Evolutionary conservation across 805 yeast genomes (phyloP).

Genomic region (Metschnikowia cerradonensis): DNA sequence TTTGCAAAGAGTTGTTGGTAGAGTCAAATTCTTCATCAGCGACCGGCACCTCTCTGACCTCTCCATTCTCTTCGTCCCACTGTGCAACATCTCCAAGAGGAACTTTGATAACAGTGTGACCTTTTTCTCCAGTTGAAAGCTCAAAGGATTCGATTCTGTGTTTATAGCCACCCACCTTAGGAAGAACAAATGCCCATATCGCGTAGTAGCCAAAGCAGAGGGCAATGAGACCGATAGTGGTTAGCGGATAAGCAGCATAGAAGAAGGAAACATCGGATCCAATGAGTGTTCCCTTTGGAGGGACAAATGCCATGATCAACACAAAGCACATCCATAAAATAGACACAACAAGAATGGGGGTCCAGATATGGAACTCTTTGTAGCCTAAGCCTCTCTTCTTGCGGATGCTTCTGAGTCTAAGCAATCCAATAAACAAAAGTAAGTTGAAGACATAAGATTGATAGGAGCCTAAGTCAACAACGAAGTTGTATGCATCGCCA

Average conservation of each 20-base stretch:
- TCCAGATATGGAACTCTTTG: conserved; percentile 15
- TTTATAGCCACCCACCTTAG: conserved; percentile 27
- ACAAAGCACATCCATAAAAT: conserved; percentile 34
- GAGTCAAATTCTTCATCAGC: neutral
- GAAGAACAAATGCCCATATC: conserved; percentile 35
- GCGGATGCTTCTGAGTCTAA: conserved; percentile 27
- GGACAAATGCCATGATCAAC: conserved; percentile 41
- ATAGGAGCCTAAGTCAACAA: conserved; percentile 30
- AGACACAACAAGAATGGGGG: conserved; percentile 29
- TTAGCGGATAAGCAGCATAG: conserved; percentile 40
- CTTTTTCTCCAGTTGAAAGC: conserved; percentile 36
- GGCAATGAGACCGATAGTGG: conserved; percentile 31
- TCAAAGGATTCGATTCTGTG: conserved; percentile 28
- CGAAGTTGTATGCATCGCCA: conserved; percentile 32
- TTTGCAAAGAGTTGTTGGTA: neutral
- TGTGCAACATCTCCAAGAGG: conserved; percentile 24
- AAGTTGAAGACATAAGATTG: conserved; percentile 26
- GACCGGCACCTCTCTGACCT: conserved; percentile 6
- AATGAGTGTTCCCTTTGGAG: conserved; percentile 36
- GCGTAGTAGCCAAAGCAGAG: conserved; percentile 32
- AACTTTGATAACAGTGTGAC: conserved; percentile 38
- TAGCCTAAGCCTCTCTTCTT: conserved; percentile 19
- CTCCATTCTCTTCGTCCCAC: conserved; percentile 29
- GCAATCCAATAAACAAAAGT: conserved; percentile 24
- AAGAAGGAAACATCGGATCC: conserved; percentile 43